A percentile compares a stretch with the other conserved stretches of the same genome.
phyloP scores from a whole-genome alignment of 345 rosid species.

The Eucalyptus marginata region DNA sequence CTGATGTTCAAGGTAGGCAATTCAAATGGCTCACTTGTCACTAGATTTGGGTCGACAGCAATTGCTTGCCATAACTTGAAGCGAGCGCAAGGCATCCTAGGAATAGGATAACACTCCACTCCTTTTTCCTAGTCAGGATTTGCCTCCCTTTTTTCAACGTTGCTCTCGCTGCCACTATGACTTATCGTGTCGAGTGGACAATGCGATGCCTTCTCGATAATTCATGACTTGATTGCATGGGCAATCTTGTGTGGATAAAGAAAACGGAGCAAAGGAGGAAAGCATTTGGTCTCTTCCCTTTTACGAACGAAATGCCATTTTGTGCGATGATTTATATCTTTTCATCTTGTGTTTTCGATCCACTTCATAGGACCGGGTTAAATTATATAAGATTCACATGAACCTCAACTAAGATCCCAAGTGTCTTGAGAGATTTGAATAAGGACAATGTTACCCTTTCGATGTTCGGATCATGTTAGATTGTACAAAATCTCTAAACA shows the following conservation, averaged over 20 bases:
- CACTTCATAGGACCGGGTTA: background rate
- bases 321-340: background rate
- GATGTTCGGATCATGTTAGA: background rate
- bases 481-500: background rate
- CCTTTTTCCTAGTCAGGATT: background rate
- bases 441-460: background rate
- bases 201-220: background rate
- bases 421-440: background rate
- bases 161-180: background rate
- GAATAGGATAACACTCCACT: background rate
- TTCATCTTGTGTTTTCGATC: background rate
- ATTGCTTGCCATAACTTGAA: background rate
- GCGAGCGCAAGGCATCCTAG: background rate
- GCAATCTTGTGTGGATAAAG: background rate
- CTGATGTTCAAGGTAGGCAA: background rate
- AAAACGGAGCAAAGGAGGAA: background rate
- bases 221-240: background rate
- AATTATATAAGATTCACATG: background rate
- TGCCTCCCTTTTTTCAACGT: background rate
- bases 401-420: rapidly evolving
- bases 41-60: background rate
- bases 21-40: background rate
- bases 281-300: background rate
- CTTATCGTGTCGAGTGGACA: background rate
- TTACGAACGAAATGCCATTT: background rate